These are phyloP conservation scores for Xylariaceae sp. DNA, from an alignment of 2,329 filamentous ascomycete species.

Conservation along the genomic window DNA sequence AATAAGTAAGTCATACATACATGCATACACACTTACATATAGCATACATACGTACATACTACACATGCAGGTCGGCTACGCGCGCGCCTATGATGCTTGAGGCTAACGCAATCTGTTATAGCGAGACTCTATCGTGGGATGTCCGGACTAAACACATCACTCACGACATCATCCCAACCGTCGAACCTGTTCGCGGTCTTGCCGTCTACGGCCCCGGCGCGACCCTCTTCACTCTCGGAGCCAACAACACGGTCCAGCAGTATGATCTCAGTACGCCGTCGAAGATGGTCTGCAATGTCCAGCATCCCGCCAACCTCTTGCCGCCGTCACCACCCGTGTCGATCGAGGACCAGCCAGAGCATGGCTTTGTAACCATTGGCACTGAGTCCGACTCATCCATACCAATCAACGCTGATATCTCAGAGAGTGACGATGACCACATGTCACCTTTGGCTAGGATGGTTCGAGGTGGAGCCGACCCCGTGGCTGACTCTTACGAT, in stretches of 20 bases:
- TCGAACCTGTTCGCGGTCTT: constrained; percentile 74
- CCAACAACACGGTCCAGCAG: constrained; percentile 86
- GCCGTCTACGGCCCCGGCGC: constrained; percentile 86
- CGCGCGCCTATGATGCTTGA: constrained; percentile 42
- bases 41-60: constrained; percentile 5
- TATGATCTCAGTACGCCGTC: constrained; percentile 85
- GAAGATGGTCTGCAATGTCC: constrained; percentile 77
- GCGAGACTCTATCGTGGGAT: constrained; percentile 92
- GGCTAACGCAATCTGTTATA: constrained; percentile 37
- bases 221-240: constrained; percentile 84
- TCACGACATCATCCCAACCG: constrained; percentile 79
- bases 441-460: constrained; percentile 72
- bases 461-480: constrained; percentile 58
- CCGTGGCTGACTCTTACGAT: constrained; percentile 53
- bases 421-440: constrained; percentile 71
- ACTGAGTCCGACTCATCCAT: constrained; percentile 53
- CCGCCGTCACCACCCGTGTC: constrained; percentile 80
- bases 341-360: constrained; percentile 62
- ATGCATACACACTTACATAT: constrained; percentile 2
- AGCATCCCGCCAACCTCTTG: constrained; percentile 73
- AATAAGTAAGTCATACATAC: constrained; percentile 62
- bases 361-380: constrained; percentile 44
- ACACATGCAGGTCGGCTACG: constrained; percentile 30
- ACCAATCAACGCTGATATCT: constrained; percentile 54
- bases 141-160: constrained; percentile 96